Percentiles rank a stretch among this genome's conserved stretches.
Conservation (phyloP, 2,329 filamentous ascomycete species). For the Macrophomina tecta region DNA sequence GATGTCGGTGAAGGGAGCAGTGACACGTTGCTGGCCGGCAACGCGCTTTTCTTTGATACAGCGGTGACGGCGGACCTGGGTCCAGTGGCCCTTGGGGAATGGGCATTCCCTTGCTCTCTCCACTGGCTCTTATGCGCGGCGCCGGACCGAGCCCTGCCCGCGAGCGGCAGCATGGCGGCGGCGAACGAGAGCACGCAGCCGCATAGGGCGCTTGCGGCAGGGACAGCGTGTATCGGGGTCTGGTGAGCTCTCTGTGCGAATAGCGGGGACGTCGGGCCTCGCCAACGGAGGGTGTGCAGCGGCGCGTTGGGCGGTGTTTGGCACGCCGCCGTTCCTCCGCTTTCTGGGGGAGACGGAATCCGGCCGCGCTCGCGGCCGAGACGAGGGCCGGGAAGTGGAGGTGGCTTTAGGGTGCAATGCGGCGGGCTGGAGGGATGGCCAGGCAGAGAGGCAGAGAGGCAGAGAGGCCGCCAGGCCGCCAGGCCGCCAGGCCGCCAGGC, state of each 20-base stretch:
- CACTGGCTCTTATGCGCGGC: not conserved
- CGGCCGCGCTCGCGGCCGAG: too few species aligned
- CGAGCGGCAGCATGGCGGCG: not conserved
- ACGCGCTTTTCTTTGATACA: not conserved
- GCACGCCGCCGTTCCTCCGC: not conserved
- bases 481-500: not conserved
- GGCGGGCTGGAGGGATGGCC: not conserved
- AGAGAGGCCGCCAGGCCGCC: not conserved
- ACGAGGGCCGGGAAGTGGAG: not conserved
- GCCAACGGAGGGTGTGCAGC: not conserved
- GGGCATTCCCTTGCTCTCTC: not conserved
- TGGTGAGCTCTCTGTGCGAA: not conserved
- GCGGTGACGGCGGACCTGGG: not conserved
- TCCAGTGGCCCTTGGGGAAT: not conserved
- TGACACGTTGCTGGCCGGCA: not conserved
- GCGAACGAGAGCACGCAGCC: not conserved
- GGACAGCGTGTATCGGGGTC: not conserved
- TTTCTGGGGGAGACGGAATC: too few species aligned
- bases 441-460: too few species aligned
- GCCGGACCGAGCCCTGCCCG: not conserved
- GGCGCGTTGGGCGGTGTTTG: not conserved
- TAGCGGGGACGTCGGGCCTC: not conserved
- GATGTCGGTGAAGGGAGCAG: not conserved
- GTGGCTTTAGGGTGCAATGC: constrained; percentile 2
- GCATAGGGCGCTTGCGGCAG: not conserved